Evolutionary conservation across 371 early-diverging fungal genomes (phyloP), one percentile per base, ranked within the genome.

Genomic region (Mucor racemosus): DNA sequence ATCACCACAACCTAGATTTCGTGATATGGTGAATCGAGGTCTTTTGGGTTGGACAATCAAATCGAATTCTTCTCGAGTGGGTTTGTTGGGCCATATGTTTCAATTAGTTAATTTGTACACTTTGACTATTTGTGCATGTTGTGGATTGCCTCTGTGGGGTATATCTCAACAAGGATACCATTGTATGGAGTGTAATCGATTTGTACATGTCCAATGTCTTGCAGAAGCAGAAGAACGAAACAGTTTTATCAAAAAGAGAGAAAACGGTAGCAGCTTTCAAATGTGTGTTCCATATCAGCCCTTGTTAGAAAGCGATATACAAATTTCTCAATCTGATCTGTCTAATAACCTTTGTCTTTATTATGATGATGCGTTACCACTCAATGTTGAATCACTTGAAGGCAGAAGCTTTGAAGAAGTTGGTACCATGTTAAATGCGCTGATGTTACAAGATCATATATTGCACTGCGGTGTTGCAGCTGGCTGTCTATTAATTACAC

Each of bases 121-220:
- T 1, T 60, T 86, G 3, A 73, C 80, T n/a, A 75, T 84, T 0
- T 88, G 88, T 46, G 72, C 76, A 0, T 77, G 76, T 13, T 88
- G 88, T 58, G 73, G 74, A 36, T 56, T 78, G 34, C 88, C 88
- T 3, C 61, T 88, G 3, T 88, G 88, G 86, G 88, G 87, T 14
- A 71, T 83, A 7, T 80, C 78, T 7, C 75, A 81, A 34, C 88
- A 88, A 60, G 85, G 78, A 0, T 88, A 86, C 60, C 75, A 78
- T 0, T 88, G 88, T 62, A 70, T 67, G 5, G 75, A 64, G 5
- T 88, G 88, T 38, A 71, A 75, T 38, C 82, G 83, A 17, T 76
- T 88, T 65, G 72, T 86, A 57, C 88, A 88, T 62, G 58, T 74
- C 10, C 71, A 76, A 15, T 88, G 88, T 62, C 64, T 78, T 0